Percentiles rank a stretch among this genome's conserved stretches.
Evolutionary conservation across 805 yeast genomes (phyloP).

Genomic region (Blastobotrys americana): DNA sequence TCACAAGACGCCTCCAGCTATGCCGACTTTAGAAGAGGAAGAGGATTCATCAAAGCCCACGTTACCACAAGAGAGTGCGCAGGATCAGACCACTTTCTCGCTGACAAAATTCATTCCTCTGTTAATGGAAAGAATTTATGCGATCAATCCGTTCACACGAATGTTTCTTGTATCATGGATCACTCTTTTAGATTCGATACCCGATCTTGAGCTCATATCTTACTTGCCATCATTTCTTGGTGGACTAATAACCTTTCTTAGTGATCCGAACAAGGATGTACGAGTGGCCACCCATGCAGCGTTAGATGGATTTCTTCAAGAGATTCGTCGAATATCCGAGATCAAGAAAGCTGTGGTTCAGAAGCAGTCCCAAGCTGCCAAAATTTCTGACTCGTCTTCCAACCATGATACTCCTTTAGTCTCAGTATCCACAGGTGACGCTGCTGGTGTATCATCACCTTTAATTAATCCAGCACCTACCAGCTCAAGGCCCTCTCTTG

Average conservation of each 20-base stretch:
- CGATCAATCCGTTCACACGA: slow-evolving; percentile 86
- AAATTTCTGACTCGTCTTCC: background rate
- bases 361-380: background rate
- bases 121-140: slow-evolving; percentile 83
- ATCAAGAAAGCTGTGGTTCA: slow-evolving; percentile 42
- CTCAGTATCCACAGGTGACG: background rate
- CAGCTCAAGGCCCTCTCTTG: background rate
- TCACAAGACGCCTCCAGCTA: slow-evolving; percentile 38
- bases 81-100: slow-evolving; percentile 66
- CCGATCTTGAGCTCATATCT: slow-evolving; percentile 79
- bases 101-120: slow-evolving; percentile 83
- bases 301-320: slow-evolving; percentile 66
- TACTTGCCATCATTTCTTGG: slow-evolving; percentile 86
- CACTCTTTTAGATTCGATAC: slow-evolving; percentile 83
- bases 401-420: background rate
- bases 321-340: slow-evolving; percentile 68
- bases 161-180: slow-evolving; percentile 92
- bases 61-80: slow-evolving; percentile 26
- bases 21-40: slow-evolving; percentile 36
- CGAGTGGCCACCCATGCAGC: slow-evolving; percentile 77
- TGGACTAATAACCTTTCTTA: slow-evolving; percentile 70
- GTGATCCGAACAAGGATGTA: slow-evolving; percentile 80
- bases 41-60: slow-evolving; percentile 26
- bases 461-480: background rate
- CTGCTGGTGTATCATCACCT: background rate